phyloP scores from a whole-genome alignment of 2,329 filamentous ascomycete species.

The Fusarium sp. region DNA sequence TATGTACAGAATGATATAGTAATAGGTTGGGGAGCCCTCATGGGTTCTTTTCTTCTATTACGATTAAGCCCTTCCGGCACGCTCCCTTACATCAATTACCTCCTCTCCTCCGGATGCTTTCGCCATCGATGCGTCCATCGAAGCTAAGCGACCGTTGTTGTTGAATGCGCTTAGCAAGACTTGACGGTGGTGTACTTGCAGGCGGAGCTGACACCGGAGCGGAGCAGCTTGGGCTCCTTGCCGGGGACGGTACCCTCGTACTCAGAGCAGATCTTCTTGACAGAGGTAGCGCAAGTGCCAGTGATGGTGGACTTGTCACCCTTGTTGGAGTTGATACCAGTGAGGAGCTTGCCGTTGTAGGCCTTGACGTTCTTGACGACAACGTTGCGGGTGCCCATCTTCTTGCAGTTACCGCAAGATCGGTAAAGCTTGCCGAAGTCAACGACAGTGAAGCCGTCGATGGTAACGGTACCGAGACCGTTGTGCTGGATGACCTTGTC shows the following conservation, averaged over 20 bases:
- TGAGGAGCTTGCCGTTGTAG: conserved; percentile 40
- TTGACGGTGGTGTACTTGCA: conserved; percentile 40
- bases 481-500: conserved; percentile 45
- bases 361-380: conserved; percentile 40
- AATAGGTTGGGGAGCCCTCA: not conserved
- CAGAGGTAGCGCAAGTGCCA: conserved; percentile 32
- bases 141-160: not conserved
- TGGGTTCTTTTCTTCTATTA: not conserved
- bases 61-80: not conserved
- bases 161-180: conserved; percentile 30
- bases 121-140: not conserved
- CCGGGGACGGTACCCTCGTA: conserved; percentile 38
- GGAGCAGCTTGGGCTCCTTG: conserved; percentile 42
- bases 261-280: conserved; percentile 42
- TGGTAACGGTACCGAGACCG: conserved; percentile 40
- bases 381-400: conserved; percentile 41
- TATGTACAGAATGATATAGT: not conserved
- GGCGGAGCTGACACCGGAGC: conserved; percentile 33
- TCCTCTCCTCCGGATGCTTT: not conserved
- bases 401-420: conserved; percentile 43
- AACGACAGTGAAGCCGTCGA: conserved; percentile 39
- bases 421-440: conserved; percentile 44
- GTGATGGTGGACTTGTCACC: conserved; percentile 33
- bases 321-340: conserved; percentile 45
- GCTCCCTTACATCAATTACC: not conserved